Conservation (phyloP, 2,329 filamentous ascomycete species). For the Diaporthe ampelina region DNA sequence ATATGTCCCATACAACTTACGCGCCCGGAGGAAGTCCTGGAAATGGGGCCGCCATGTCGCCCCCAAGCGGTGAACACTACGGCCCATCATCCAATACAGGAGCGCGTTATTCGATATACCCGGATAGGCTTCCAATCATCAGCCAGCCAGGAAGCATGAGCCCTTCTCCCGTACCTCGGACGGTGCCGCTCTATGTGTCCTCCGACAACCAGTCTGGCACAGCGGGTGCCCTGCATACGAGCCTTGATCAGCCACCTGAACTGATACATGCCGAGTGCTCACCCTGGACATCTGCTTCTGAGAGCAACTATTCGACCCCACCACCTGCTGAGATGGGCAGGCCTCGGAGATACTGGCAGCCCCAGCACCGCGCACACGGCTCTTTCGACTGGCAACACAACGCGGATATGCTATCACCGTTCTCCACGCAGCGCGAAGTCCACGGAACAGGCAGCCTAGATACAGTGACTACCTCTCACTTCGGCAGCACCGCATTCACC, state of each 20-base stretch:
- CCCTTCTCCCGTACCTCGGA: constrained; percentile 36
- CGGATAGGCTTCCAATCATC: constrained; percentile 12
- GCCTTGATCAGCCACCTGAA: constrained; percentile 46
- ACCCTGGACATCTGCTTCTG: constrained; percentile 60
- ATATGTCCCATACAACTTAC: constrained; percentile 44
- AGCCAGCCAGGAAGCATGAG: constrained; percentile 34
- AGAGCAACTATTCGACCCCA: constrained; percentile 64
- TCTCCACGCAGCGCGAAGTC: constrained; percentile 43
- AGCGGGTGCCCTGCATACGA: constrained; percentile 20
- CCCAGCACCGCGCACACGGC: constrained; percentile 46
- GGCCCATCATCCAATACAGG: constrained; percentile 21
- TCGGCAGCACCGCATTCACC: constrained; percentile 48
- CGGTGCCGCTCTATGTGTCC: constrained; percentile 39
- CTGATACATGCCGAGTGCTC: constrained; percentile 52
- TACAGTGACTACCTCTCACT: constrained; percentile 46
- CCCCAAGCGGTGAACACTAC: constrained; percentile 32
- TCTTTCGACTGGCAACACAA: constrained; percentile 50
- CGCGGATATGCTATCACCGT: constrained; percentile 47
- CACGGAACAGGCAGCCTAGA: constrained; percentile 46
- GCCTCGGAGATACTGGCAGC: constrained; percentile 44
- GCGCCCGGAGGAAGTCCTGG: constrained; percentile 35
- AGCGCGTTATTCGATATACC: constrained; percentile 3
- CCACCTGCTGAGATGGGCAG: constrained; percentile 55
- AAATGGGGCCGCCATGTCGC: constrained; percentile 33
- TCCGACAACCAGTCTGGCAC: constrained; percentile 48